Conservation (phyloP, 2,329 filamentous ascomycete species). For the Lachnellula hyalina region DNA sequence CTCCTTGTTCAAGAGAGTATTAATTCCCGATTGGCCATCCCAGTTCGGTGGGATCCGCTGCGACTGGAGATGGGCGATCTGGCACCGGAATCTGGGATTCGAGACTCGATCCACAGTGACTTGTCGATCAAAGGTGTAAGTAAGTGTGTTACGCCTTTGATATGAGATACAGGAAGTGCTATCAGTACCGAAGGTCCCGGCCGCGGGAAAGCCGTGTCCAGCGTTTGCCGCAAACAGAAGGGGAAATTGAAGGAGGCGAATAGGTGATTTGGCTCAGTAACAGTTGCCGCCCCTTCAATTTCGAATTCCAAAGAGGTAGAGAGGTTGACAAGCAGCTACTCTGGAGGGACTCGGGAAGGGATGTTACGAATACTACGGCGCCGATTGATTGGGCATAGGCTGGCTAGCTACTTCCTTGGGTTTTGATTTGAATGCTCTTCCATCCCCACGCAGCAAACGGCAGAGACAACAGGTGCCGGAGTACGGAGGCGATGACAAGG, state of each 20-base stretch:
- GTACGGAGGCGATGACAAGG: conserved; percentile 8
- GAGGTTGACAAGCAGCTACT: neutral
- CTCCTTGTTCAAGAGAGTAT: neutral
- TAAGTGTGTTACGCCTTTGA: neutral
- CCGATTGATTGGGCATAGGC: conserved; percentile 7
- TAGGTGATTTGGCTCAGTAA: neutral
- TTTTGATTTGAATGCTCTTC: neutral
- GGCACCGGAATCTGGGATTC: neutral
- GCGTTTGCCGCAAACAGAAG: conserved; percentile 25
- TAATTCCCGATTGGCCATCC: conserved; percentile 11
- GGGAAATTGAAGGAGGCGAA: conserved; percentile 18
- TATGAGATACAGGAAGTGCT: conserved; percentile 1
- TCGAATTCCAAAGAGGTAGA: neutral
- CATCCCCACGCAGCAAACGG: conserved; percentile 17
- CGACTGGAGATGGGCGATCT: conserved; percentile 4
- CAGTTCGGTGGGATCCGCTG: conserved; percentile 8
- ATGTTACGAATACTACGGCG: conserved; percentile 3
- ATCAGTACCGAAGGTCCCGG: conserved; percentile 14
- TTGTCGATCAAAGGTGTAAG: too few relatives aligned
- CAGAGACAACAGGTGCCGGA: conserved; percentile 18
- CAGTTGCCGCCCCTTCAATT: neutral
- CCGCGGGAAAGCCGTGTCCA: conserved; percentile 17
- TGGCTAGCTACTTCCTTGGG: conserved; percentile 1
- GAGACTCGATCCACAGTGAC: neutral
- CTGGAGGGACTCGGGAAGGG: conserved; percentile 1